Evolutionary conservation across 768 basidiomycete species (phyloP), one percentile per base, ranked within the genome.

Genomic region (Hypholoma sublateritium): DNA sequence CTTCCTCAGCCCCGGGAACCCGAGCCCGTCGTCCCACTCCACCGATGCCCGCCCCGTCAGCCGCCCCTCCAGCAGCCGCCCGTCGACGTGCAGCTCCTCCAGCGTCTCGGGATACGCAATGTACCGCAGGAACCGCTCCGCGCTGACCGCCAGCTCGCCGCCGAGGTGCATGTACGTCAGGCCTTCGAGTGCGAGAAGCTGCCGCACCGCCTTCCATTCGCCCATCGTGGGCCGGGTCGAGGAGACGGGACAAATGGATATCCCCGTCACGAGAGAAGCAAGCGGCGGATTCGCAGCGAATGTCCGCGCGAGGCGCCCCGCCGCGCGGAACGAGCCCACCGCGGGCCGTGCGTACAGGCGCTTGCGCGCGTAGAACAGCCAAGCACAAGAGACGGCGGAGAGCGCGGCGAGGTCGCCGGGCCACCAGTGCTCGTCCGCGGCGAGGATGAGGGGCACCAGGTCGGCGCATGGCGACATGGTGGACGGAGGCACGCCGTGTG

Each of bases 11-110:
- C 66, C 72, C 8, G 74, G 68, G 59, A 84, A 83, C 44, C 70
- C 73, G 67, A 73, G 75, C 2, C 74, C 70, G 50, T 83, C 80
- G 61, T 83, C 80, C 82, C 83, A 84, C 59, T 79, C 77, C 60
- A 86, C 64, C 16, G 80, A 80, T 1, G 79, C 70, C 22, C 59
- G 65, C 16, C 59, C 50, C 49, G 59, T 59, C 35, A 72, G 53
- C 21, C 65, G 64, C 41, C 64, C 52, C n/a, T 59, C 54, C 12
- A 75, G 52, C 49, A 72, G 56, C 46, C 67, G 71, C 8, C 82
- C 84, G 63, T 84, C 79, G 58, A 84, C 71, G 47, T 76, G 76
- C 16, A 84, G 65, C 35, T 76, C 70, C 44, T 66, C 68, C 14
- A 85, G 63, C 16, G 66, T 57, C 16, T 79, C 73, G 50, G 80